Evolutionary conservation across 805 yeast species (phyloP).

Genomic region (Saturnispora gosingensis): DNA sequence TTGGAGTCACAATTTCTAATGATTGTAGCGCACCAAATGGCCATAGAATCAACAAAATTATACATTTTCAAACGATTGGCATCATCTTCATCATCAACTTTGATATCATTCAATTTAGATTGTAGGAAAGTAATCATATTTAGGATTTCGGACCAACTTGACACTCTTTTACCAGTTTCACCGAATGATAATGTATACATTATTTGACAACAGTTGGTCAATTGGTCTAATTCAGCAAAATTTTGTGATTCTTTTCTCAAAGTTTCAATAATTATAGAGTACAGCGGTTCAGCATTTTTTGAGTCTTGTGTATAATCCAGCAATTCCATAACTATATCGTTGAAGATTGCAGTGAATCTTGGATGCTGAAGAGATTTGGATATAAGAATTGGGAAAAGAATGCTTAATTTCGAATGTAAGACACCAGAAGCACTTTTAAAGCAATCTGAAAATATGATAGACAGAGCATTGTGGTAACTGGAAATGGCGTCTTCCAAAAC

Average conservation of each 20-base stretch:
- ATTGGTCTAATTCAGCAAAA: constrained; percentile 9
- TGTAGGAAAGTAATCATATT: constrained; percentile 13
- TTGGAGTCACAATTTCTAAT: constrained; percentile 43
- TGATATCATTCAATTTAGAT: constrained; percentile 6
- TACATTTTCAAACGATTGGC: constrained; percentile 7
- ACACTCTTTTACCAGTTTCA: constrained; percentile 59
- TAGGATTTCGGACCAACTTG: constrained; percentile 37
- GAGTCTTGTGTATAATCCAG: constrained; percentile 40
- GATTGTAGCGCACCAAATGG: constrained; percentile 39
- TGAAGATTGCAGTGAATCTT: constrained; percentile 35
- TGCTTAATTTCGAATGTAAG: constrained; percentile 61
- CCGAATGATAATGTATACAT: constrained; percentile 47
- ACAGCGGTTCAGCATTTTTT: constrained; percentile 39
- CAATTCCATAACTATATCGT: constrained; percentile 49
- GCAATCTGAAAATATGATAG: constrained; percentile 60
- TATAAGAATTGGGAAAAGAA: constrained; percentile 36
- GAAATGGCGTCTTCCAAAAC: constrained; percentile 25
- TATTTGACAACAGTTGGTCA: constrained; percentile 31
- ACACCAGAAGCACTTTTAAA: constrained; percentile 62
- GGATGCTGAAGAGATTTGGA: constrained; percentile 16
- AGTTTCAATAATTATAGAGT: constrained; percentile 25
- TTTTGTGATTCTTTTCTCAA: constrained; percentile 7
- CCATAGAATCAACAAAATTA: constrained; percentile 23
- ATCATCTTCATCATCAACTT: constrained; percentile 7
- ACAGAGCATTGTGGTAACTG: constrained; percentile 49